phyloP scores from a whole-genome alignment of 805 yeast genomes.

The Schwanniomyces polymorphus region DNA sequence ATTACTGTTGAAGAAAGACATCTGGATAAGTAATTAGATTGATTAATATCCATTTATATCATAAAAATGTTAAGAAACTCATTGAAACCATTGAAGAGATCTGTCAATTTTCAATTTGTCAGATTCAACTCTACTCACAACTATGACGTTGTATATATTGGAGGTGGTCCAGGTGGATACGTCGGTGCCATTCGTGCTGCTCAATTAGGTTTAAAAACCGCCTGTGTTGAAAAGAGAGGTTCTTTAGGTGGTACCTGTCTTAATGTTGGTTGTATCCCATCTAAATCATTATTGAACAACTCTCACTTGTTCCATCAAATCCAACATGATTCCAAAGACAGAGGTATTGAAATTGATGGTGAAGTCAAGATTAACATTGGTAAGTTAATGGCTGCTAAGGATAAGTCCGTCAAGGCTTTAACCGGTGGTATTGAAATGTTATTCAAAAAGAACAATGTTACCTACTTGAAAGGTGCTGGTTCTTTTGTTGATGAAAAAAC shows the following conservation, averaged over 20 bases:
- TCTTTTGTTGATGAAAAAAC: conserved; percentile 80
- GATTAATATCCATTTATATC: conserved; percentile 1
- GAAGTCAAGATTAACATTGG: conserved; percentile 75
- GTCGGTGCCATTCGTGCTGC: conserved; percentile 99
- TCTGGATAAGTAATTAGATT: not conserved
- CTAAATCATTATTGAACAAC: conserved; percentile 92
- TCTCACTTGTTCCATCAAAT: conserved; percentile 90
- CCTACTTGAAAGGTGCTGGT: conserved; percentile 92
- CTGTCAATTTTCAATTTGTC: conserved; percentile 27
- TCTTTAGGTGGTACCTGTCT: conserved; percentile 96
- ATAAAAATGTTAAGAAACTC: conserved; percentile 10
- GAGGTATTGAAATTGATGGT: conserved; percentile 86
- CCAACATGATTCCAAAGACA: conserved; percentile 73
- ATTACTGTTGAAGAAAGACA: not conserved
- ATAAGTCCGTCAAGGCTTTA: conserved; percentile 81
- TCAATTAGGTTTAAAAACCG: conserved; percentile 90
- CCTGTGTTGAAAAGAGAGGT: conserved; percentile 97
- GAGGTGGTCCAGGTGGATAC: conserved; percentile 99
- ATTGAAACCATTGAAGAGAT: conserved; percentile 6
- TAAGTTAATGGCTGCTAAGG: conserved; percentile 88
- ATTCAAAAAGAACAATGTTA: conserved; percentile 93
- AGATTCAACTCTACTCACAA: conserved; percentile 45
- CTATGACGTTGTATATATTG: conserved; percentile 92
- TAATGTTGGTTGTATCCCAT: conserved; percentile 98
- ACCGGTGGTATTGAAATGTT: conserved; percentile 94